Evolutionary conservation across 495 filamentous ascomycete species (phyloP), one percentile per base, ranked within the genome.

Genomic region (Aspergillus sparsus): DNA sequence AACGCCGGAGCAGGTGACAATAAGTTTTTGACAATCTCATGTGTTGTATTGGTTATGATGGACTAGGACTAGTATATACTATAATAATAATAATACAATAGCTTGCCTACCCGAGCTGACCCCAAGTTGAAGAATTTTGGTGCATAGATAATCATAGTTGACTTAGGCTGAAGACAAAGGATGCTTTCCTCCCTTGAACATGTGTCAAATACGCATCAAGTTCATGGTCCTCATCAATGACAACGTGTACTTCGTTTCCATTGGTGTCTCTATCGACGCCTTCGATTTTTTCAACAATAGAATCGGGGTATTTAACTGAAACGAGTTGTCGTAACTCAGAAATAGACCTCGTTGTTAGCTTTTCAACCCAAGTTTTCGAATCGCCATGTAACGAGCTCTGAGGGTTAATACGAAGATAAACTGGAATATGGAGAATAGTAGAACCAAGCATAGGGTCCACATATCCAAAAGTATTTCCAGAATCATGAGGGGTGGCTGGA

Each of bases 201-300:
- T 88, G 85, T 44, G 73, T 74, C 61, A 93, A 65, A 72, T 90
- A 93, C 3, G 83, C 85, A 57, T 83, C 83, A 53, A 93, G 64
- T 72, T 92, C 88, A 46, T 83, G 83, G 65, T 91, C 88, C 34
- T 85, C 79, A 55, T 86, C 85, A 64, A 93, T 85, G 33, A 74
- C 67, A 66, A 87, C 78, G 6, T 70, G 67, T 52, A 85, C 70
- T 69, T 88, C 83, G 58, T 76, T 74, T n/a, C 81, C 85, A 41
- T 75, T 76, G 31, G 74, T 74, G 66, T 86, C 81, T 68, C 83
- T 83, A 49, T 89, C 80, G 11, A 90, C 65, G 3, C 89, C 90
- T 65, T 91, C 83, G 27, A 92, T 79, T 39, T 76, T 81, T 35
- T 75, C 70, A 34, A 89, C 80, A 31, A 80, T 60, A 0, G 80